Conservation (phyloP, 1,284 basidiomycete genomes). For the Rhodotorula mucilaginosa region DNA sequence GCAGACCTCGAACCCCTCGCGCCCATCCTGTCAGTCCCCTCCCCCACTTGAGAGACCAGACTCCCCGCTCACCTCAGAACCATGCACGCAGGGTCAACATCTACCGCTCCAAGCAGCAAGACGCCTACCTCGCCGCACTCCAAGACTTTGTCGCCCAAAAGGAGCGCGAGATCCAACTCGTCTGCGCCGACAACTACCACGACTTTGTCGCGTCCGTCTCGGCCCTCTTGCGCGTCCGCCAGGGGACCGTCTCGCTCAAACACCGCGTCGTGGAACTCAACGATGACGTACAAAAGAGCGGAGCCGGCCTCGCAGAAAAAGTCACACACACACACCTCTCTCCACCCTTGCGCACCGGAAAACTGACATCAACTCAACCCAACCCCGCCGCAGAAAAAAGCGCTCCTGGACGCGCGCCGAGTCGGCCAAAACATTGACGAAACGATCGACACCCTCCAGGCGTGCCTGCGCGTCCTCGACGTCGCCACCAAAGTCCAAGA, state of each 20-base stretch:
- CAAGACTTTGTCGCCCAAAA: constrained; percentile 85
- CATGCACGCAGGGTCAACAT: constrained; percentile 53
- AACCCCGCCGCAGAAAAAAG: constrained; percentile 63
- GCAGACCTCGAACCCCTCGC: constrained; percentile 79
- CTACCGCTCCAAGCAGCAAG: constrained; percentile 83
- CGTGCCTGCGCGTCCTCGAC: constrained; percentile 86
- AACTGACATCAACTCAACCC: background rate
- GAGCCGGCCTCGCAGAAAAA: constrained; percentile 80
- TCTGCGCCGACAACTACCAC: constrained; percentile 94
- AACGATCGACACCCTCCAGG: constrained; percentile 89
- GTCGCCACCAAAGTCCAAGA: constrained; percentile 90
- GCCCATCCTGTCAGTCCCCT: constrained; percentile 62
- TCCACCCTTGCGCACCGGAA: background rate
- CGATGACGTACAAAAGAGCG: constrained; percentile 63
- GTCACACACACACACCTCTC: constrained; percentile 31
- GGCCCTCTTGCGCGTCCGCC: constrained; percentile 89
- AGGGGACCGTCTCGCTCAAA: constrained; percentile 57
- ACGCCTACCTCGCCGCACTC: constrained; percentile 81
- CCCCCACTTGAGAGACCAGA: no score
- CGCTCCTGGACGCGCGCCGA: constrained; percentile 82
- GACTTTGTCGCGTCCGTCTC: constrained; percentile 96
- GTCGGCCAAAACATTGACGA: constrained; percentile 92
- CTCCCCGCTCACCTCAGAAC: no score
- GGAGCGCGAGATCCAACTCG: constrained; percentile 91
- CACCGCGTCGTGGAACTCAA: constrained; percentile 59